Evolutionary conservation across 306 rosid species (phyloP).

Genomic region (Glycine soja): DNA sequence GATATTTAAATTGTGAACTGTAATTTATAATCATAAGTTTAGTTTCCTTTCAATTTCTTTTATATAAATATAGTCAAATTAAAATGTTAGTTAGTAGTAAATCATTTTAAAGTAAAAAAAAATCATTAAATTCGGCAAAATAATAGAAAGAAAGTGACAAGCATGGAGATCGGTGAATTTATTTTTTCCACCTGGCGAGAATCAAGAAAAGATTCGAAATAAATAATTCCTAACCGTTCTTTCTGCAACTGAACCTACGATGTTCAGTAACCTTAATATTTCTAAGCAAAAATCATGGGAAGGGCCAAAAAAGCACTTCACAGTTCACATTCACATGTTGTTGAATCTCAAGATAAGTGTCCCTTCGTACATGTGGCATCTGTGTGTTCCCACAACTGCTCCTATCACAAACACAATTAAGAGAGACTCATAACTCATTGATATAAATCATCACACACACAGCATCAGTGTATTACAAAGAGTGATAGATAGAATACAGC

Average conservation of each 20-base stretch:
- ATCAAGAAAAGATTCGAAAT: slow-evolving; percentile 36
- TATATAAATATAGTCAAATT: too few relatives aligned
- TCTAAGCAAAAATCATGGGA: slow-evolving; percentile 20
- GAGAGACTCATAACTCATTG: not conserved
- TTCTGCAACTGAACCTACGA: not conserved
- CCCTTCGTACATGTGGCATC: slow-evolving; percentile 56
- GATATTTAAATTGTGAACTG: too few relatives aligned
- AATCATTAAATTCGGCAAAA: too few relatives aligned
- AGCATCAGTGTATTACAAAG: not conserved
- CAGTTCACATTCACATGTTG: not conserved
- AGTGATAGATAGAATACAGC: not conserved
- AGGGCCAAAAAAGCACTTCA: slow-evolving; percentile 5
- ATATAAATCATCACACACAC: not conserved
- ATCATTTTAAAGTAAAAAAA: too few relatives aligned
- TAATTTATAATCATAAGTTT: too few relatives aligned
- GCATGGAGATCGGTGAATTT: not conserved
- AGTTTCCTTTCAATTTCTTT: too few relatives aligned
- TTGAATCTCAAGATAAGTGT: slow-evolving; percentile 50
- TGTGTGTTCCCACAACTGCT: slow-evolving; percentile 26
- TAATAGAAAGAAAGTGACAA: not conserved
- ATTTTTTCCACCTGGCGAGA: not conserved
- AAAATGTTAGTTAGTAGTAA: too few relatives aligned
- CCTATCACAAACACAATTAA: not conserved
- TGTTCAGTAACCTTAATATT: not conserved
- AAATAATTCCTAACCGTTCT: slow-evolving; percentile 35